phyloP scores from a whole-genome alignment of 148 eudicot genomes.

The Camellia granthamiana region DNA sequence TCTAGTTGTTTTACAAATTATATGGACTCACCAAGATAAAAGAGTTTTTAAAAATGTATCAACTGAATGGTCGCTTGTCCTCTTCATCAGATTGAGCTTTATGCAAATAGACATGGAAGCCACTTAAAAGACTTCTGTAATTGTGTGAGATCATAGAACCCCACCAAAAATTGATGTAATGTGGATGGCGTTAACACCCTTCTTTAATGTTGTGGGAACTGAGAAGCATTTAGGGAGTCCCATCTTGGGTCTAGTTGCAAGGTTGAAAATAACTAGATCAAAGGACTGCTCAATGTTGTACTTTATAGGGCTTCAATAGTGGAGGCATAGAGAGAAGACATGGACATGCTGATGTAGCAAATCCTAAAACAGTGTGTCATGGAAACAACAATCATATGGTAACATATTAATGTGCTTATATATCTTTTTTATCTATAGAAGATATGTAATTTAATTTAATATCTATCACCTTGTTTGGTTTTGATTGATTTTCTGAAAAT shows the following conservation, averaged over 20 bases:
- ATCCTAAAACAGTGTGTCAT: background rate
- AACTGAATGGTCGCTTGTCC: too few relatives aligned
- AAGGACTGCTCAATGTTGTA: background rate
- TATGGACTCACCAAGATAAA: background rate
- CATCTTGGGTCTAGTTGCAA: background rate
- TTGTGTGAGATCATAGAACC: background rate
- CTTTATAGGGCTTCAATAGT: background rate
- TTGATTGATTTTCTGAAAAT: too few relatives aligned
- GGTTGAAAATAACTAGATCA: background rate
- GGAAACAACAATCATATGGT: background rate
- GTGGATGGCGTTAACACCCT: background rate
- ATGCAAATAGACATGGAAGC: background rate
- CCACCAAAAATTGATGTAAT: background rate
- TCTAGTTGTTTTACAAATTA: background rate
- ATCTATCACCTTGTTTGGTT: too few relatives aligned
- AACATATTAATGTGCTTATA: background rate
- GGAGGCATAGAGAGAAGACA: background rate
- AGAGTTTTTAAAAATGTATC: background rate
- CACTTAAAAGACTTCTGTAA: background rate
- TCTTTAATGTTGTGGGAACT: background rate
- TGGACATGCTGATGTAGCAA: background rate
- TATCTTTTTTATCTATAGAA: too few relatives aligned
- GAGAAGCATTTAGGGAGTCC: background rate
- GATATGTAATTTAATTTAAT: background rate
- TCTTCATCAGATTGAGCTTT: too few relatives aligned